Evolutionary conservation across 306 rosid genomes (phyloP).

Genomic region (Cucumis hystrix): DNA sequence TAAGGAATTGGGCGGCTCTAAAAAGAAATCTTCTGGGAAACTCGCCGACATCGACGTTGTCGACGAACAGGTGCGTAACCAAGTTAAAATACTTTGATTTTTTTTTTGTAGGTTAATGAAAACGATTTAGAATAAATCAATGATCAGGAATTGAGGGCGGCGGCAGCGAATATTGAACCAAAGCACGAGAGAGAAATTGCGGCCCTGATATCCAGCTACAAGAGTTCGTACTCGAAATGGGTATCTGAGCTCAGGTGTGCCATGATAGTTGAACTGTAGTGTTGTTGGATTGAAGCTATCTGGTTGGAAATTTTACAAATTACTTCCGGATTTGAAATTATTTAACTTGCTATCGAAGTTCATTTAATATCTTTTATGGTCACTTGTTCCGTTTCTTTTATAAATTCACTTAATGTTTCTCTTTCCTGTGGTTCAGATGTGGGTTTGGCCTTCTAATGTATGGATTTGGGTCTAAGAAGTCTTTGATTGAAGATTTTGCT

Average conservation of each 20-base stretch:
- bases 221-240: constrained; percentile 45
- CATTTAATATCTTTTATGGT: background rate
- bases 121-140: background rate
- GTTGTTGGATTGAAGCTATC: background rate
- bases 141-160: constrained; percentile 59
- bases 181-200: constrained; percentile 56
- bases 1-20: constrained; percentile 52
- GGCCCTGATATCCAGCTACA: constrained; percentile 37
- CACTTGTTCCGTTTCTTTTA: background rate
- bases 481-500: constrained; percentile 85
- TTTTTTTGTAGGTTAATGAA: background rate
- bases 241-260: constrained; percentile 46
- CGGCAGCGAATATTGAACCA: constrained; percentile 43
- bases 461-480: constrained; percentile 93
- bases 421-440: constrained; percentile 23
- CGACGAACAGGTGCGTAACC: constrained; percentile 57
- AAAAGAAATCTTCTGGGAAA: constrained; percentile 52
- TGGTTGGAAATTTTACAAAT: background rate
- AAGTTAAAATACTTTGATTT: background rate
- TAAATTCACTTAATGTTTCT: background rate
- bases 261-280: background rate
- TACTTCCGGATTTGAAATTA: background rate
- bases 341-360: background rate
- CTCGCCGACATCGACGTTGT: constrained; percentile 59
- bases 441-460: constrained; percentile 77